phyloP scores from a whole-genome alignment of 768 basidiomycete species.

The Dentipellis sp. region DNA sequence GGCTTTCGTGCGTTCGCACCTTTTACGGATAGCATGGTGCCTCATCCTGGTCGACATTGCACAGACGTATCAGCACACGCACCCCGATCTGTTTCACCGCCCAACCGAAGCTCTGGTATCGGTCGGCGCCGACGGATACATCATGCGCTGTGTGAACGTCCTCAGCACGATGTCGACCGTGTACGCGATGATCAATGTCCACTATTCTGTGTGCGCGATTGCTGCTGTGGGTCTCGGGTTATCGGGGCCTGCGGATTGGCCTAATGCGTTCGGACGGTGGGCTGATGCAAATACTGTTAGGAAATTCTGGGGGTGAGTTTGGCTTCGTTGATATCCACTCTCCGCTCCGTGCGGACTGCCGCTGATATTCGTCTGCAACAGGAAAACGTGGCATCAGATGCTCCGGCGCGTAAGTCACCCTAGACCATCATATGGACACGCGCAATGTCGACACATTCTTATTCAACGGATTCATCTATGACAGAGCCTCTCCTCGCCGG shows the following conservation, averaged over 20 bases:
- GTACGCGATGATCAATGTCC: not conserved
- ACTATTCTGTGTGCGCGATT: not conserved
- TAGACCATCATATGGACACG: not conserved
- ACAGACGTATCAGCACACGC: not conserved
- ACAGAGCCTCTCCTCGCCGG: not conserved
- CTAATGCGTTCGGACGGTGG: not conserved
- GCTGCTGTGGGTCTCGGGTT: not conserved
- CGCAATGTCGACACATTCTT: not conserved
- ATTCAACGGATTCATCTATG: no score
- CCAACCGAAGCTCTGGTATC: not conserved
- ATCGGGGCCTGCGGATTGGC: not conserved
- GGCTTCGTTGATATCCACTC: no score
- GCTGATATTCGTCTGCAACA: no score
- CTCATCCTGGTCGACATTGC: not conserved
- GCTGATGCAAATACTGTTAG: not conserved
- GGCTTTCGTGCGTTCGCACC: not conserved
- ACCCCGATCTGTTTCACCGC: not conserved
- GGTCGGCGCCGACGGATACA: not conserved
- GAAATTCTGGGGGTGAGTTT: not conserved
- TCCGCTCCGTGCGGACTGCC: no score
- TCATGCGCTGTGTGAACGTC: not conserved
- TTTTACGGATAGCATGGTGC: not conserved
- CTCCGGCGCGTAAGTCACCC: not conserved
- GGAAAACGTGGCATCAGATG: no score
- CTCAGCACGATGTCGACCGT: not conserved